Conservation (phyloP, 2,329 filamentous ascomycete genomes). For the Fusarium proliferatum region DNA sequence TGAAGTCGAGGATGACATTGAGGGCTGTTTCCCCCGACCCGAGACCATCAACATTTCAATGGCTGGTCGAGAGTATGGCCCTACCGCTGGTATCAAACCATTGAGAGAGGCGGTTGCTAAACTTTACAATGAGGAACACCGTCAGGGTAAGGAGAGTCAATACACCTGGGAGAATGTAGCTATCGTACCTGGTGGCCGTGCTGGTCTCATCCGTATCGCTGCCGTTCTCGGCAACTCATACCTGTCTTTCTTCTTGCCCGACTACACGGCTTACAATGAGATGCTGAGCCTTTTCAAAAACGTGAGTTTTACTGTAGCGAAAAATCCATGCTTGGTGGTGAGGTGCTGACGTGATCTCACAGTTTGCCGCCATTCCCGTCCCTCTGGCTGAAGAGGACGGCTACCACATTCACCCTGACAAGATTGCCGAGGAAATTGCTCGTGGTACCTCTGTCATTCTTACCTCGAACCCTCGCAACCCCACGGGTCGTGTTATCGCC, state of each 20-base stretch:
- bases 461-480: constrained; percentile 95
- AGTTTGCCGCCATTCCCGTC: constrained; percentile 84
- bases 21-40: constrained; percentile 87
- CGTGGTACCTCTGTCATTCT: constrained; percentile 89
- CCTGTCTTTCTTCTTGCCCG: constrained; percentile 91
- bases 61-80: constrained; percentile 87
- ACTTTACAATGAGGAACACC: constrained; percentile 93
- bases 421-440: constrained; percentile 90
- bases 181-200: constrained; percentile 93
- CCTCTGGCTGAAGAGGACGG: constrained; percentile 86
- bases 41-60: constrained; percentile 81
- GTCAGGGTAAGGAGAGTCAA: constrained; percentile 85
- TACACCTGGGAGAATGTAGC: constrained; percentile 99
- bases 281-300: constrained; percentile 97
- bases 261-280: constrained; percentile 98
- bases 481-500: constrained; percentile 86
- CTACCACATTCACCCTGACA: constrained; percentile 93
- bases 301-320: constrained; percentile 43
- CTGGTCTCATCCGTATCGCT: constrained; percentile 92
- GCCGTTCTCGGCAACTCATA: constrained; percentile 94
- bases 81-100: constrained; percentile 92
- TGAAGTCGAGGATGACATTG: constrained; percentile 92
- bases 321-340: neutral
- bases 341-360: neutral
- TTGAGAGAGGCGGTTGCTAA: constrained; percentile 88